Conservation (phyloP, 2,329 filamentous ascomycete species). For the Lasiodiplodia hormozganensis region DNA sequence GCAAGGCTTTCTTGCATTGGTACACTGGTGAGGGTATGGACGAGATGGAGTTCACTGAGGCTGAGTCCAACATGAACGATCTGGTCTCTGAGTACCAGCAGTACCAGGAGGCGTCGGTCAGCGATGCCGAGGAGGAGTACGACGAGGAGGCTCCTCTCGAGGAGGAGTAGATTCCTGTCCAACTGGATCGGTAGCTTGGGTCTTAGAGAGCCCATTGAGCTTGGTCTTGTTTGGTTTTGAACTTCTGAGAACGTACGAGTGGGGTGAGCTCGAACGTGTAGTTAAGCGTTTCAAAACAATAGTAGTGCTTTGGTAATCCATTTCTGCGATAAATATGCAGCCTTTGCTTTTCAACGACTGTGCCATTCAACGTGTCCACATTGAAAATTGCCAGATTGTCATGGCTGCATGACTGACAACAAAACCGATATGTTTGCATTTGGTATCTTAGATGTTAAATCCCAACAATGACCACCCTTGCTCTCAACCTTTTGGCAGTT, state of each 20-base stretch:
- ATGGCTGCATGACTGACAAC: neutral
- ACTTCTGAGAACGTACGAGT: conserved; percentile 22
- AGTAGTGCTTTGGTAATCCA: conserved; percentile 26
- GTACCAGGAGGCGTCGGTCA: conserved; percentile 98
- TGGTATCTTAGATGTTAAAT: conserved; percentile 18
- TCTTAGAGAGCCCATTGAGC: neutral
- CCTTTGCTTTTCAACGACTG: too few species aligned
- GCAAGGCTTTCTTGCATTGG: conserved; percentile 99
- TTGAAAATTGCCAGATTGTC: neutral
- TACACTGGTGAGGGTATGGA: conserved; percentile 99
- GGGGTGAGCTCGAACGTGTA: conserved; percentile 24
- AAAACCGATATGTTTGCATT: conserved; percentile 8
- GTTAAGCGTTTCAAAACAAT: conserved; percentile 28
- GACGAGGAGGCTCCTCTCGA: conserved; percentile 81
- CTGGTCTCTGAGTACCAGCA: conserved; percentile 99
- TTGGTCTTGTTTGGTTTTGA: conserved; percentile 24
- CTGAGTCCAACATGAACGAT: conserved; percentile 99
- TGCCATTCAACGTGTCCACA: too few species aligned
- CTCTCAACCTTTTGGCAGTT: conserved; percentile 17
- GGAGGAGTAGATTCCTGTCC: conserved; percentile 60
- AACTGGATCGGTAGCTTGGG: conserved; percentile 5
- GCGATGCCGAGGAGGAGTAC: conserved; percentile 96
- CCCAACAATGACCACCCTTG: neutral
- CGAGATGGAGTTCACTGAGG: conserved; percentile 99
- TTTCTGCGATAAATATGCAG: conserved; percentile 17